A percentile compares a stretch with the other conserved stretches of the same genome.
These are phyloP conservation scores for Botryobasidium botryosum DNA, from an alignment of 768 basidiomycete species.

Conservation along the genomic window DNA sequence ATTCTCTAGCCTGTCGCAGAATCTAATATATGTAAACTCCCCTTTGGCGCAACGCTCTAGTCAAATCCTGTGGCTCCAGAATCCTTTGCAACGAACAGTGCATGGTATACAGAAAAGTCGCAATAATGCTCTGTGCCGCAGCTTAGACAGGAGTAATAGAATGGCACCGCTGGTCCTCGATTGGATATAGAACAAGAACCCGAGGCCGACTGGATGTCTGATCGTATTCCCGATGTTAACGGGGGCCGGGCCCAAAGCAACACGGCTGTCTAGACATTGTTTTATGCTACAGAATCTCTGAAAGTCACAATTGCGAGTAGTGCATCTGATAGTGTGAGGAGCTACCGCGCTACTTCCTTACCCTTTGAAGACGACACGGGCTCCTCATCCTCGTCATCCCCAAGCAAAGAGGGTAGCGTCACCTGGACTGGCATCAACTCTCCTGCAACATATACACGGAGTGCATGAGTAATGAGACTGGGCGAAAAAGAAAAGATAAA, in stretches of 20 bases:
- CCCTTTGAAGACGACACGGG: background rate
- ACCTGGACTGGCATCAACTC: constrained; percentile 1
- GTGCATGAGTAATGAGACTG: background rate
- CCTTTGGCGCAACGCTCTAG: constrained; percentile 23
- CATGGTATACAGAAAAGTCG: constrained; percentile 51
- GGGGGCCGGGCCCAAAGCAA: no score
- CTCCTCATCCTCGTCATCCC: background rate
- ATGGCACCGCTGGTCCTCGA: no score
- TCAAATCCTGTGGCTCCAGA: constrained; percentile 49
- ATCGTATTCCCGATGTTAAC: no score
- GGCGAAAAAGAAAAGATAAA: background rate
- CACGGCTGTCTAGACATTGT: no score
- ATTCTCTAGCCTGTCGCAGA: background rate
- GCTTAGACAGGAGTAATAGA: no score
- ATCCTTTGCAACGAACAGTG: constrained; percentile 52
- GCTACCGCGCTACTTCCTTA: no score
- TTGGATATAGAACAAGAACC: no score
- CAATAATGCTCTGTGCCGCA: no score
- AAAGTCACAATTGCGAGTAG: no score
- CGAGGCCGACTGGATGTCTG: no score
- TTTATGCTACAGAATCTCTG: no score
- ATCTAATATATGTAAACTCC: background rate
- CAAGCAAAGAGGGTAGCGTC: constrained; percentile 1
- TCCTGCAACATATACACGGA: background rate
- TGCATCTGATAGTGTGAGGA: no score